Percentiles rank a stretch among this genome's conserved stretches.
Conservation (phyloP, 768 basidiomycete genomes). For the Mrakia gelida region DNA sequence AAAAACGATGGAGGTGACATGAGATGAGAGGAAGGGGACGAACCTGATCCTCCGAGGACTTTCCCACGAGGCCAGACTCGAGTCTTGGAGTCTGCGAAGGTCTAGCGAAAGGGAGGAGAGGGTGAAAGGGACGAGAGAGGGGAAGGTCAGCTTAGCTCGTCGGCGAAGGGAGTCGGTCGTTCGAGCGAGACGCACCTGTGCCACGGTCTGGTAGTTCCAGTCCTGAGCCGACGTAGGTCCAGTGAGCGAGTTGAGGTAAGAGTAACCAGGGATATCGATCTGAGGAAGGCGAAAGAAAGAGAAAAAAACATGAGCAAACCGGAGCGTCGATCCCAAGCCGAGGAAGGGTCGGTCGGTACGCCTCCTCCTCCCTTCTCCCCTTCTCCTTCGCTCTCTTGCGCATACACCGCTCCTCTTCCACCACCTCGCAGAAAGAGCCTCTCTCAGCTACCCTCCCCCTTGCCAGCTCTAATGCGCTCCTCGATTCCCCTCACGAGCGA, state of each 20-base stretch:
- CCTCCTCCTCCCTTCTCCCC: not conserved
- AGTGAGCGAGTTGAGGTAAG: slow-evolving; percentile 31
- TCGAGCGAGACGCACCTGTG: slow-evolving; percentile 30
- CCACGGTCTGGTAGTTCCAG: slow-evolving; percentile 37
- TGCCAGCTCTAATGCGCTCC: not conserved
- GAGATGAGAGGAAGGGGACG: not conserved
- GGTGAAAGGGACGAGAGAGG: not conserved
- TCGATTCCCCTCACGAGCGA: not conserved
- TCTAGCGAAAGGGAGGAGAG: not conserved
- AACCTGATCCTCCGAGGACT: slow-evolving; percentile 62
- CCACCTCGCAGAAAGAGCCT: not conserved
- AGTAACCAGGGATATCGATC: slow-evolving; percentile 33
- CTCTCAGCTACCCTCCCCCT: not conserved
- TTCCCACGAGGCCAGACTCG: slow-evolving; percentile 49
- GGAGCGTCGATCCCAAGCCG: not conserved
- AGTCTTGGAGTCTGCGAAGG: slow-evolving; percentile 6
- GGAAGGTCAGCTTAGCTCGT: not conserved
- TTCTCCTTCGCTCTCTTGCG: no score
- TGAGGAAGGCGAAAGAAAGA: not conserved
- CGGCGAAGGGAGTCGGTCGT: not conserved
- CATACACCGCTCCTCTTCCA: no score
- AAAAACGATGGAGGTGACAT: not conserved
- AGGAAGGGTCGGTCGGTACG: not conserved
- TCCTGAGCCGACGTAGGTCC: slow-evolving; percentile 18
- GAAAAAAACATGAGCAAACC: not conserved